phyloP scores from a whole-genome alignment of 1,284 basidiomycete genomes.

The Amylostereum areolatum region DNA sequence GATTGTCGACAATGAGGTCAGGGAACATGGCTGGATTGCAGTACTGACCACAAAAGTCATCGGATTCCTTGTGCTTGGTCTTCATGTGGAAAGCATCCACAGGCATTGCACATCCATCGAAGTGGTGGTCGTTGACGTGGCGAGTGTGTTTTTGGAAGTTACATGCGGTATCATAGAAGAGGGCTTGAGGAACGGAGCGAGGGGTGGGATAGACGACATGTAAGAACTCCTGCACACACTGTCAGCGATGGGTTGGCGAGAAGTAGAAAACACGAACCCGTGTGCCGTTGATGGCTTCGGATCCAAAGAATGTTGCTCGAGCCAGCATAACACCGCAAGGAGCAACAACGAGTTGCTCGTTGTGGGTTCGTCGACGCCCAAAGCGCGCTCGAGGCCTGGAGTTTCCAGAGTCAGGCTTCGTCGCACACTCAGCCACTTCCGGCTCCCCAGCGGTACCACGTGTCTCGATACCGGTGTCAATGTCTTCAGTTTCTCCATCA shows the following conservation, averaged over 20 bases:
- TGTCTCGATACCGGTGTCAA: no score
- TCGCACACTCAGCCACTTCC: no score
- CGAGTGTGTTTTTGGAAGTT: background rate
- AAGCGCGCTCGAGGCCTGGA: no score
- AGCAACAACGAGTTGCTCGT: constrained; percentile 18
- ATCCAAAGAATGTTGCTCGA: constrained; percentile 14
- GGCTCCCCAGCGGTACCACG: no score
- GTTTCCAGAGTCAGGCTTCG: no score
- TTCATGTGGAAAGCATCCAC: constrained; percentile 27
- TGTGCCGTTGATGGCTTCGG: constrained; percentile 11
- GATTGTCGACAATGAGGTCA: constrained; percentile 18
- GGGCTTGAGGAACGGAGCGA: background rate
- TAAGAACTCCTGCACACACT: constrained; percentile 6
- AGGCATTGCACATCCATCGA: background rate
- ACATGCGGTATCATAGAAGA: constrained; percentile 11
- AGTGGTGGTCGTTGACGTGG: background rate
- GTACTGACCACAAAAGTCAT: constrained; percentile 20
- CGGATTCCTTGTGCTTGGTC: constrained; percentile 25
- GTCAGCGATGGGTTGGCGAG: background rate
- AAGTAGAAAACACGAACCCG: constrained; percentile 1
- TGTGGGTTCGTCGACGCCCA: constrained; percentile 17
- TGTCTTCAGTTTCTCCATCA: no score
- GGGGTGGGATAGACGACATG: background rate
- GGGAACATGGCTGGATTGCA: constrained; percentile 25
- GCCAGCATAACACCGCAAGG: constrained; percentile 18